Base-by-base conservation (phyloP, 2,329 filamentous ascomycete species). In the Escovopsis weberi region DNA sequence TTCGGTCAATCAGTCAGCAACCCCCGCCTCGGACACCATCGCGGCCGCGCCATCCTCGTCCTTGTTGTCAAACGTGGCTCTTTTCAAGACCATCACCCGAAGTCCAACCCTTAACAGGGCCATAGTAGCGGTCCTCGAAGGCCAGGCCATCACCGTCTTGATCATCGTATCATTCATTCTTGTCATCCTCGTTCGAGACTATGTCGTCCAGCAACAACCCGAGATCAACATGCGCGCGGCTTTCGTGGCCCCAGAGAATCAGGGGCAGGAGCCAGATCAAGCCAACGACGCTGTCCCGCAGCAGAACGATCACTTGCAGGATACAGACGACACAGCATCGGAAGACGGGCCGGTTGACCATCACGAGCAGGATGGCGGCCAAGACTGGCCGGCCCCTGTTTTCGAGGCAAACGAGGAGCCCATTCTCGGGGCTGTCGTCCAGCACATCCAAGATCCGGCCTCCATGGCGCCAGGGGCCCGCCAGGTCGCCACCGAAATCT, bases 201-300 rank as follows among this genome's bases (percentile, higher is more conserved):
- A 94, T 74, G 91, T 98, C 40, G 87, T 98, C 9, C 91, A 98
- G 59, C 91, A 98, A 59, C 91, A 98, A 57, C 91, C 89, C 5
- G 81, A 88, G 49, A 82, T 91, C 51, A 93, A 94, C 53, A 80
- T 91, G 67, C 81, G 78, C 1, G 80, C 73, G 8, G 75, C 74
- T 4, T 74, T 79, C 54, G 76, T 72, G 10, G 72, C 67, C 7
- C 54, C 54, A 12, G 60, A 59, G 33, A 56, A 61, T 30, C 53
- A 55, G 4, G 47, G 55, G 2, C 47, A 44, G 7, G 44, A 48
- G n/a, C 51, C 51, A 26, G 38, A 19, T 12, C 44, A 40, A 19
- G 45, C 47, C 4, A 54, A 55, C 23, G 49, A 44, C 6, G 50
- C 51, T 6, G 41, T 34, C 12, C 39, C 37, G 28, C 8, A 32